phyloP scores from a whole-genome alignment of 768 basidiomycete genomes.

The Fibroporia radiculosa region DNA sequence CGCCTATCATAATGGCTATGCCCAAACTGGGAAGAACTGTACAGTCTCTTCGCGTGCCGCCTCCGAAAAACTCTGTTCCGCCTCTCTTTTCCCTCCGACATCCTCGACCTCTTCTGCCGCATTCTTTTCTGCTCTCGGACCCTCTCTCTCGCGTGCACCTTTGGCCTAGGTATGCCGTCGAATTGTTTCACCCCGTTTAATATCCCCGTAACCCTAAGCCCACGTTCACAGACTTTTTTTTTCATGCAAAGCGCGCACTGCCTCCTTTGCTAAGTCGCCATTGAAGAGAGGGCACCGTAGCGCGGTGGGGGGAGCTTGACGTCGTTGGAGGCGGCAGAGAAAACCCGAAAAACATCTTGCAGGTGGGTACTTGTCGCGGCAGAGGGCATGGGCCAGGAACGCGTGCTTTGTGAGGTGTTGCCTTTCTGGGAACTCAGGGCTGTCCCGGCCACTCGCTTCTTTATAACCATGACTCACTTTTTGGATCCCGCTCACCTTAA shows the following conservation, averaged over 20 bases:
- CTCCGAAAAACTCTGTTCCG: not conserved
- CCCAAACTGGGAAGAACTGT: slow-evolving; percentile 2
- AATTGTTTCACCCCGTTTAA: too few species aligned
- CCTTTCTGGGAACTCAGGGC: slow-evolving; percentile 16
- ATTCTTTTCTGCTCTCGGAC: not conserved
- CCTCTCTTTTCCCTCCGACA: not conserved
- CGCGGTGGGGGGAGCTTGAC: slow-evolving; percentile 12
- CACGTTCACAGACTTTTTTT: not conserved
- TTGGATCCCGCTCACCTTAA: slow-evolving; percentile 19
- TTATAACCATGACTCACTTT: slow-evolving; percentile 21
- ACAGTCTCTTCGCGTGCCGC: not conserved
- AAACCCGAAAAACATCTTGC: slow-evolving; percentile 5
- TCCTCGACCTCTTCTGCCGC: not conserved
- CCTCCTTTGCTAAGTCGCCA: not conserved
- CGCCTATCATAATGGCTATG: not conserved
- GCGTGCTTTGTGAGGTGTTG: slow-evolving; percentile 11
- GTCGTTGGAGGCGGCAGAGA: not conserved
- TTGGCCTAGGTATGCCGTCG: not conserved
- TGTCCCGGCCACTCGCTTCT: slow-evolving; percentile 14
- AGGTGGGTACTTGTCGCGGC: slow-evolving; percentile 15
- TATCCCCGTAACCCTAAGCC: not conserved
- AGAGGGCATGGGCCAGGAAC: slow-evolving; percentile 12
- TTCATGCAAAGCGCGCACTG: not conserved
- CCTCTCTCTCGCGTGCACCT: not conserved
- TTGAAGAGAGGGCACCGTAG: slow-evolving; percentile 1